Percentiles rank a stretch among this genome's conserved stretches.
phyloP scores from a whole-genome alignment of 768 basidiomycete genomes.

The Kwoniella bestiolae region DNA sequence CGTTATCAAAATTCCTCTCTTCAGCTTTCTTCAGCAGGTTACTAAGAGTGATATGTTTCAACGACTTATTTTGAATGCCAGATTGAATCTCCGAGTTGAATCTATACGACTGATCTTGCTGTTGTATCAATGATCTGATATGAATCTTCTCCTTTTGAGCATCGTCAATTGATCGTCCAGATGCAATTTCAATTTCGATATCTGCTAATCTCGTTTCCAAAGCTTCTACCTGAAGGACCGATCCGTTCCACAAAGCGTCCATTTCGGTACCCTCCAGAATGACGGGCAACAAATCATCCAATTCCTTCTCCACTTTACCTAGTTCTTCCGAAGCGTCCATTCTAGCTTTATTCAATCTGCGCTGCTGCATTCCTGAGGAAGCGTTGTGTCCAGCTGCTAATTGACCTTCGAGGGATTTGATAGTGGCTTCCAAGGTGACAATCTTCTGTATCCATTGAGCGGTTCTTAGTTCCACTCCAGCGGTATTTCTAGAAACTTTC shows the following conservation, averaged over 20 bases:
- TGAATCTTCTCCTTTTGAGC: constrained; percentile 28
- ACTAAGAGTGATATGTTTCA: constrained; percentile 33
- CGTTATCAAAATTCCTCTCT: constrained; percentile 35
- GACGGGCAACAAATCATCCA: constrained; percentile 27
- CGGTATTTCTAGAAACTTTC: constrained; percentile 90
- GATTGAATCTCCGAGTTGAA: constrained; percentile 32
- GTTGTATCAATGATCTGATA: constrained; percentile 25
- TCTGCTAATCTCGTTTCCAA: constrained; percentile 32
- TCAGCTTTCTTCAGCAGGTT: constrained; percentile 31
- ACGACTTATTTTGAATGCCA: constrained; percentile 19
- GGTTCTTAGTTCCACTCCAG: constrained; percentile 92
- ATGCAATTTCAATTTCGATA: constrained; percentile 26
- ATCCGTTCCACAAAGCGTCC: constrained; percentile 35
- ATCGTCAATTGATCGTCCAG: constrained; percentile 22
- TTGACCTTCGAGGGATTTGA: constrained; percentile 70
- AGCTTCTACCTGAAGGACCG: constrained; percentile 33
- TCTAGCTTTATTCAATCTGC: constrained; percentile 20
- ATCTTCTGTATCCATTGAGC: constrained; percentile 91
- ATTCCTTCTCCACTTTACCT: constrained; percentile 26
- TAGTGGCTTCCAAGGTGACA: constrained; percentile 79
- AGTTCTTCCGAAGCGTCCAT: constrained; percentile 22
- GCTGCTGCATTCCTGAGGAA: constrained; percentile 32
- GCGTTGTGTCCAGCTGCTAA: constrained; percentile 53
- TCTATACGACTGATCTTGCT: constrained; percentile 35
- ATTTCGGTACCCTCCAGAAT: constrained; percentile 32